phyloP scores from a whole-genome alignment of 176 grass and related monocot species.

The Oryza glaberrima region DNA sequence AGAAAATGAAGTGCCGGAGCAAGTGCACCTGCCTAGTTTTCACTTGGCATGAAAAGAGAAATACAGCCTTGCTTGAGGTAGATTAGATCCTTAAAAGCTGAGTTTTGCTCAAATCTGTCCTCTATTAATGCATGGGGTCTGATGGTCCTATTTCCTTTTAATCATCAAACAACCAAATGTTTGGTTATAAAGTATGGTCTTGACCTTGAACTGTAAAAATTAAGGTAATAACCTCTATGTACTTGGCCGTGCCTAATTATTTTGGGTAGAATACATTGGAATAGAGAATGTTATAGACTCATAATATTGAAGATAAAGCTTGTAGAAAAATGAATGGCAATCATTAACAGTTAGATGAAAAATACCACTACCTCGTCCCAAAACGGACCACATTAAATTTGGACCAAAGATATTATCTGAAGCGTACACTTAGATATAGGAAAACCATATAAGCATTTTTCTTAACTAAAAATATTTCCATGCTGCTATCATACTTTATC shows the following conservation, averaged over 20 bases:
- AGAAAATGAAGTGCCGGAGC: not conserved
- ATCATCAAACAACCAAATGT: not conserved
- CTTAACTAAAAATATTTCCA: not conserved
- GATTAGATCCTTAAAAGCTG: slow-evolving; percentile 25
- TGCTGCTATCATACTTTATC: not conserved
- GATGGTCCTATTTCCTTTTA: slow-evolving; percentile 25
- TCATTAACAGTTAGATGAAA: not conserved
- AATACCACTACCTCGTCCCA: not conserved
- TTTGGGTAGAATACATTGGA: not conserved
- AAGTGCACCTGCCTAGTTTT: not conserved
- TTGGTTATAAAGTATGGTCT: not conserved
- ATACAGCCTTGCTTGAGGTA: not conserved
- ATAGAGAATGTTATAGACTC: not conserved
- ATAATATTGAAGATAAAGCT: not conserved
- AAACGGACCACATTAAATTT: not conserved
- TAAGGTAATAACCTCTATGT: not conserved
- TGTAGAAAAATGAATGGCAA: not conserved
- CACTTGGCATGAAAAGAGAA: not conserved
- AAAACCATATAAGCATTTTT: not conserved
- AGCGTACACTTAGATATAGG: not conserved
- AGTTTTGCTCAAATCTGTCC: slow-evolving; percentile 12
- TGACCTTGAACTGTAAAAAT: slow-evolving; percentile 1
- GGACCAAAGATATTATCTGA: not conserved
- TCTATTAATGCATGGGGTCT: slow-evolving; percentile 21
- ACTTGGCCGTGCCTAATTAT: slow-evolving; percentile 1